phyloP scores from a whole-genome alignment of 106 monocot species.

The Xerophyta viscosa region DNA sequence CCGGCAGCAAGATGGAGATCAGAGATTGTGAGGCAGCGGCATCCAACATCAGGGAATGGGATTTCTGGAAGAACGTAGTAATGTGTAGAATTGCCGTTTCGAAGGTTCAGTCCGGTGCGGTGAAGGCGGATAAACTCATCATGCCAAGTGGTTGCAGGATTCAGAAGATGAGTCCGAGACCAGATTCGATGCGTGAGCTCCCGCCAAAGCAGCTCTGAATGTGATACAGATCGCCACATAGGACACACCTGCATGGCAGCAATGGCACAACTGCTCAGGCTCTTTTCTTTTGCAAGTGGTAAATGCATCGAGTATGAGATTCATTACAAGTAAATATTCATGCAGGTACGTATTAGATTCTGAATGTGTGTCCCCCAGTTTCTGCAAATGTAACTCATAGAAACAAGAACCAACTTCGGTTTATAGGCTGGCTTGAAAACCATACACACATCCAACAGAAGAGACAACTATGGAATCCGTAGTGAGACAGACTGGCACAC shows the following conservation, averaged over 20 bases:
- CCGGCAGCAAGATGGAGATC: slow-evolving; percentile 35
- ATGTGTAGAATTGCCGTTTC: slow-evolving; percentile 20
- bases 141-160: slow-evolving; percentile 21
- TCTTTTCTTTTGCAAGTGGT: too few relatives aligned
- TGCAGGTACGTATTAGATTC: too few relatives aligned
- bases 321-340: too few relatives aligned
- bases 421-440: too few relatives aligned
- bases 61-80: slow-evolving; percentile 10
- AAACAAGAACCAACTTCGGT: too few relatives aligned
- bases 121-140: slow-evolving; percentile 48
- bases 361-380: too few relatives aligned
- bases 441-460: too few relatives aligned
- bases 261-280: too few relatives aligned
- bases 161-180: neutral
- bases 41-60: neutral
- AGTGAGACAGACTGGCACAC: too few relatives aligned
- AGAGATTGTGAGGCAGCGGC: slow-evolving; percentile 45
- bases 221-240: slow-evolving; percentile 39
- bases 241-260: slow-evolving; percentile 41
- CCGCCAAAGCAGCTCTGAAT: slow-evolving; percentile 63
- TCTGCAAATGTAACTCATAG: too few relatives aligned
- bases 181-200: slow-evolving; percentile 31
- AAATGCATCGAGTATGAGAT: too few relatives aligned
- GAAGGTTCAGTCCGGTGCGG: slow-evolving; percentile 54
- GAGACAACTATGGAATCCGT: too few relatives aligned